phyloP scores from a whole-genome alignment of 2,329 filamentous ascomycete species.

The Arthrobotrys sphaeroides region DNA sequence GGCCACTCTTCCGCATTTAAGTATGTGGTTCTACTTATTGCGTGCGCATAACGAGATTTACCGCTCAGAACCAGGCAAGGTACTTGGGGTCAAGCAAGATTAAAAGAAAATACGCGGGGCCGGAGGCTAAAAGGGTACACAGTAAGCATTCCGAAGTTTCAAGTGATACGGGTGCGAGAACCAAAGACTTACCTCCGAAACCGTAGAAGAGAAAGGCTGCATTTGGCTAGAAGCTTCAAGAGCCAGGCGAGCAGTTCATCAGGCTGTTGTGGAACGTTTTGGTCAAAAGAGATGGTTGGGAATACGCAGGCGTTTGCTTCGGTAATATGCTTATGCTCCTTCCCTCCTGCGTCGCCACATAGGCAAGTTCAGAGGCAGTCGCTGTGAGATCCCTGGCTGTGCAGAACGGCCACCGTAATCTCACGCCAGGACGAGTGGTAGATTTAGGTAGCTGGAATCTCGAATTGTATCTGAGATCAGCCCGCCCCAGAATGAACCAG shows the following conservation, averaged over 20 bases:
- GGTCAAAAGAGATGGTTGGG: constrained; percentile 36
- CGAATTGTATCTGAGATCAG: constrained; percentile 51
- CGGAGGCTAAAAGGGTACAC: constrained; percentile 48
- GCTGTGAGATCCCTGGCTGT: constrained; percentile 41
- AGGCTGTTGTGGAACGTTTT: constrained; percentile 53
- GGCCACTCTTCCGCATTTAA: constrained; percentile 46
- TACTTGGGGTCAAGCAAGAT: constrained; percentile 46
- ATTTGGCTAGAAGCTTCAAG: constrained; percentile 49
- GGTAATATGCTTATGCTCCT: constrained; percentile 50
- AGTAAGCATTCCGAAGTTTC: constrained; percentile 50
- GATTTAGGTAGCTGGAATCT: constrained; percentile 44
- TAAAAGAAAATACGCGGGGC: constrained; percentile 46
- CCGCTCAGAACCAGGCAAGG: constrained; percentile 50
- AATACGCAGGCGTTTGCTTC: constrained; percentile 40
- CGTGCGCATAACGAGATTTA: constrained; percentile 52
- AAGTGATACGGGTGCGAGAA: constrained; percentile 20
- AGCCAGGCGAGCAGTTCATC: constrained; percentile 34
- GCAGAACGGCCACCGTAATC: constrained; percentile 52
- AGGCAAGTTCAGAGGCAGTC: constrained; percentile 46
- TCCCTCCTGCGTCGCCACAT: constrained; percentile 53
- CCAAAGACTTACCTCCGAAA: constrained; percentile 45
- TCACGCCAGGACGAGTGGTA: constrained; percentile 42
- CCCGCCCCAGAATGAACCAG: constrained; percentile 45
- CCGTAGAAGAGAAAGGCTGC: constrained; percentile 43
- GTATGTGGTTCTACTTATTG: constrained; percentile 48